These are phyloP conservation scores for Aureobasidium uvarum DNA, from an alignment of 2,329 filamentous ascomycete genomes.

Conservation along the genomic window DNA sequence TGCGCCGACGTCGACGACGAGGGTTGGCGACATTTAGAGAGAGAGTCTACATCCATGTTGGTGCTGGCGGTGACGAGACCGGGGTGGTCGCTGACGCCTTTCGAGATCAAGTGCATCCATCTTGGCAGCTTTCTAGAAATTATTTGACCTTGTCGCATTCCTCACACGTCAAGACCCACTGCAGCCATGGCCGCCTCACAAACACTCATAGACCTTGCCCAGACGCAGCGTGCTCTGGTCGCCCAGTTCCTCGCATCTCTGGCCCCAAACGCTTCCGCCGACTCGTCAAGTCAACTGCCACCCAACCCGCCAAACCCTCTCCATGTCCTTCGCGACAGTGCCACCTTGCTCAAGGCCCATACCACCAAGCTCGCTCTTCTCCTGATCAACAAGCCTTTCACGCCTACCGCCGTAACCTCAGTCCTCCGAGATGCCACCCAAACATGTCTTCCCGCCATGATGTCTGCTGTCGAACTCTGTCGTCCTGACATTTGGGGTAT, in stretches of 20 bases:
- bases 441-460: conserved; percentile 70
- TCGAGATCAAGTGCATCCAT: not conserved
- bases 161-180: not conserved
- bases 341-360: conserved; percentile 74
- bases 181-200: conserved; percentile 33
- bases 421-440: conserved; percentile 71
- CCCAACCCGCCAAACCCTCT: conserved; percentile 54
- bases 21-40: conserved; percentile 20
- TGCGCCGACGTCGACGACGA: conserved; percentile 86
- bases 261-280: conserved; percentile 30
- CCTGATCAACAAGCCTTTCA: conserved; percentile 83
- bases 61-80: not conserved
- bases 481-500: conserved; percentile 60
- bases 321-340: conserved; percentile 67
- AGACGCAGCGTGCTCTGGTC: conserved; percentile 37
- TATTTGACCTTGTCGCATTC: conserved; percentile 13
- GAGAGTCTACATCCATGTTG: conserved; percentile 11
- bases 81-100: not conserved
- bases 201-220: conserved; percentile 35
- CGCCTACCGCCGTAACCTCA: conserved; percentile 68
- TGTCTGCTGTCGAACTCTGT: conserved; percentile 67
- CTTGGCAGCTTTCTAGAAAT: not conserved
- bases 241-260: conserved; percentile 36
- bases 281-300: conserved; percentile 30
- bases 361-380: conserved; percentile 84